These are phyloP conservation scores for Paraleonurus japonicus DNA, from an alignment of 257 asterid species.

Conservation along the genomic window DNA sequence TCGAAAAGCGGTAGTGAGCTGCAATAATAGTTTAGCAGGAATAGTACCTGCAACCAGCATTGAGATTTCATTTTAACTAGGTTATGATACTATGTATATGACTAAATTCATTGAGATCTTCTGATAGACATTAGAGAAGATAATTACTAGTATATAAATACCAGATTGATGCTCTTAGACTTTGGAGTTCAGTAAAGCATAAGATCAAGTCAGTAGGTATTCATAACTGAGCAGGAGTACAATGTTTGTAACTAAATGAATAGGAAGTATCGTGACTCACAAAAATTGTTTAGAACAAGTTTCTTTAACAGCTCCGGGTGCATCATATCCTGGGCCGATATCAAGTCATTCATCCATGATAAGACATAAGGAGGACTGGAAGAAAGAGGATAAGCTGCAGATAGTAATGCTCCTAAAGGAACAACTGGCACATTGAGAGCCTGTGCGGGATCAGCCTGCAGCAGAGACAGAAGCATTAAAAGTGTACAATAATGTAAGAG, in stretches of 20 bases:
- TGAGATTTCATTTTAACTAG: constrained; percentile 15
- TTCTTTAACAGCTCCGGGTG: constrained; percentile 89
- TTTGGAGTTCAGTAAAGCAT: background rate
- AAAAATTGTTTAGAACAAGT: constrained; percentile 82
- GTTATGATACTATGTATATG: background rate
- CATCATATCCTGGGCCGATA: constrained; percentile 98
- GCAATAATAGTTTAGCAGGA: constrained; percentile 83
- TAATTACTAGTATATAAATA: background rate
- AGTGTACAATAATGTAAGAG: constrained; percentile 5
- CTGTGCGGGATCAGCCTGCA: constrained; percentile 98
- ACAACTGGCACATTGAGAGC: constrained; percentile 92
- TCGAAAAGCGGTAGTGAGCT: constrained; percentile 78
- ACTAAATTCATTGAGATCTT: constrained; percentile 2
- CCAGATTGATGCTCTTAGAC: background rate
- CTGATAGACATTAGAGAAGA: background rate
- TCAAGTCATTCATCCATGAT: constrained; percentile 84
- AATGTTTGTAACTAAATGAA: background rate
- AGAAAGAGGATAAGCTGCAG: constrained; percentile 92
- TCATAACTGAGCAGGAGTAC: background rate
- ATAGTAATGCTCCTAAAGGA: constrained; percentile 86
- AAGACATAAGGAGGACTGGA: constrained; percentile 88
- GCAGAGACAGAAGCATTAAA: constrained; percentile 9
- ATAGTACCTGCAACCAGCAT: constrained; percentile 63
- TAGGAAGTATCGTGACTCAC: constrained; percentile 46
- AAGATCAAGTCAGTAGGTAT: constrained; percentile 4